Percentiles rank a stretch among this genome's conserved stretches.
These are phyloP conservation scores for Monosporascus sp. DNA, from an alignment of 2,329 filamentous ascomycete genomes.

Conservation along the genomic window DNA sequence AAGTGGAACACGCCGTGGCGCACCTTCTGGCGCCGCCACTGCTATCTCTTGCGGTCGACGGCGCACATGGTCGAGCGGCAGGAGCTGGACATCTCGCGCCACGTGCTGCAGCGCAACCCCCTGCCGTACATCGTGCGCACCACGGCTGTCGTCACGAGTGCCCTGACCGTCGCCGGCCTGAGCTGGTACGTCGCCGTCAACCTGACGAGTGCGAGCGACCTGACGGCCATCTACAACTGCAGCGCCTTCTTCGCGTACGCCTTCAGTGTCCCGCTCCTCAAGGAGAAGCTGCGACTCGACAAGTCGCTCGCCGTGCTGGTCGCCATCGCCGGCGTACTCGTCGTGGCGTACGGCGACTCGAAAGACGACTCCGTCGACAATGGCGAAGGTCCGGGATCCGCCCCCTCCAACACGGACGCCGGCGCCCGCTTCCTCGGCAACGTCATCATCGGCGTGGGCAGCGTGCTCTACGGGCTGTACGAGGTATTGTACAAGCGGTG, in stretches of 20 bases:
- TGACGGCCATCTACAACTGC: constrained; percentile 99
- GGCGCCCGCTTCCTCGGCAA: constrained; percentile 76
- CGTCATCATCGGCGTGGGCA: constrained; percentile 84
- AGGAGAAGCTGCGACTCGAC: constrained; percentile 75
- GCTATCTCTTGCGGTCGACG: constrained; percentile 46
- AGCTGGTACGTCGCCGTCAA: constrained; percentile 96
- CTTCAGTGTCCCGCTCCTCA: constrained; percentile 85
- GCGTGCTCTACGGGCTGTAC: constrained; percentile 91
- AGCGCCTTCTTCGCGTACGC: constrained; percentile 98
- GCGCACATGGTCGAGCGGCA: constrained; percentile 81
- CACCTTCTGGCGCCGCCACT: constrained; percentile 72
- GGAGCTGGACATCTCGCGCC: constrained; percentile 59
- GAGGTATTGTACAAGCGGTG: constrained; percentile 94
- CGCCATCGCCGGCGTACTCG: constrained; percentile 81
- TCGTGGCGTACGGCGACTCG: constrained; percentile 90
- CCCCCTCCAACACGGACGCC: constrained; percentile 32
- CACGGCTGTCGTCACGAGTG: constrained; percentile 76
- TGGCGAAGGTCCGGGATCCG: constrained; percentile 25
- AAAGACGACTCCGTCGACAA: constrained; percentile 45
- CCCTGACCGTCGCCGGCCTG: constrained; percentile 83
- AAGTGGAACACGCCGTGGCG: constrained; percentile 75
- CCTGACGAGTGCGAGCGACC: constrained; percentile 84
- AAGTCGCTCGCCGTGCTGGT: constrained; percentile 84
- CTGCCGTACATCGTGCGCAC: constrained; percentile 69
- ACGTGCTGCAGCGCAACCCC: constrained; percentile 35